Conservation (phyloP, 2,329 filamentous ascomycete species). For the Diaporthe capsici region DNA sequence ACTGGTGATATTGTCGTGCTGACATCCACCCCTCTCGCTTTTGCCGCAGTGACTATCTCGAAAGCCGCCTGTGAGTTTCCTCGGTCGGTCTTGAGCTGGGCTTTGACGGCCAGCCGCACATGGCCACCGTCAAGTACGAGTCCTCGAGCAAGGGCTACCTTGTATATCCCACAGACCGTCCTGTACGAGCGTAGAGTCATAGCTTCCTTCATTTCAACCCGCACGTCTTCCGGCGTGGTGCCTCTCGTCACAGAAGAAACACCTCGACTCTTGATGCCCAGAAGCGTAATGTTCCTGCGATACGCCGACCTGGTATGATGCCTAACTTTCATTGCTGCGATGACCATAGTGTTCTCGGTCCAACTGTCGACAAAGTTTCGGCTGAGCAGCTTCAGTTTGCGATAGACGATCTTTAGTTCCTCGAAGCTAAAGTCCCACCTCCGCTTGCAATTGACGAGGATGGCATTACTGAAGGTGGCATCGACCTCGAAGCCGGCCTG, state of each 20-base stretch:
- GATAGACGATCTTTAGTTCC: slow-evolving; percentile 53
- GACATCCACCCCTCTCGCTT: slow-evolving; percentile 58
- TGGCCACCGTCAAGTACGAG: slow-evolving; percentile 57
- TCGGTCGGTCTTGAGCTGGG: slow-evolving; percentile 53
- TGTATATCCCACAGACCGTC: slow-evolving; percentile 53
- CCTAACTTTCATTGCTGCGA: slow-evolving; percentile 27
- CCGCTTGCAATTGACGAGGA: slow-evolving; percentile 55
- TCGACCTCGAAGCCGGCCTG: slow-evolving; percentile 53
- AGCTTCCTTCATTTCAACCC: slow-evolving; percentile 39
- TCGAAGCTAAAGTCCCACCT: slow-evolving; percentile 55
- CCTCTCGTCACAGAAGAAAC: slow-evolving; percentile 9
- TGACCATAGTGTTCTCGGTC: slow-evolving; percentile 50
- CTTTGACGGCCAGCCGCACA: slow-evolving; percentile 63
- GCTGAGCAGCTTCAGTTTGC: slow-evolving; percentile 51
- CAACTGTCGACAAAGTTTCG: slow-evolving; percentile 53
- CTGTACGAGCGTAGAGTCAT: slow-evolving; percentile 26
- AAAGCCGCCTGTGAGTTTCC: slow-evolving; percentile 52
- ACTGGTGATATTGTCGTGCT: slow-evolving; percentile 56
- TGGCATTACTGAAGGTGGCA: slow-evolving; percentile 55
- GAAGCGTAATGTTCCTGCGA: slow-evolving; percentile 28
- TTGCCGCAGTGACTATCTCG: slow-evolving; percentile 56
- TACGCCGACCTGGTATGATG: slow-evolving; percentile 20
- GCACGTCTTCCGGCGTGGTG: slow-evolving; percentile 21
- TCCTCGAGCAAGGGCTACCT: slow-evolving; percentile 50
- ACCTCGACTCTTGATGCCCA: slow-evolving; percentile 24